A percentile compares a stretch with the other conserved stretches of the same genome.
Conservation (phyloP, 371 early-diverging fungal species). For the Mucor saturninus region DNA sequence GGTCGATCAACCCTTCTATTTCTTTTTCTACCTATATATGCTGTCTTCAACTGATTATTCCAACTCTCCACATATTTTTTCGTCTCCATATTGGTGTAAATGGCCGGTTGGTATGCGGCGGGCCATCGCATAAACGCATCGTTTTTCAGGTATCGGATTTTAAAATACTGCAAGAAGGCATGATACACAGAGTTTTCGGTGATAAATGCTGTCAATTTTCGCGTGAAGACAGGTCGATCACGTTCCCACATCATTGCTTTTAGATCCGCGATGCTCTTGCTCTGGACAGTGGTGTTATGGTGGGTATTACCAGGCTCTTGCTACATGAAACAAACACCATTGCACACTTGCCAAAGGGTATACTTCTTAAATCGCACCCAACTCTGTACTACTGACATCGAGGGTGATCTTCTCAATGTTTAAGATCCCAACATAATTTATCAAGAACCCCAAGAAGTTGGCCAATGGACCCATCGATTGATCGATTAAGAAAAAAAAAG, state of each 20-base stretch:
- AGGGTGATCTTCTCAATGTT: conserved; percentile 2
- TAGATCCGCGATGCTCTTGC: neutral
- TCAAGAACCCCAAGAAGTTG: neutral
- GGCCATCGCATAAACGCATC: no score
- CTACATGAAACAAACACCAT: conserved; percentile 10
- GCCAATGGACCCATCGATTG: neutral
- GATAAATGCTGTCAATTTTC: neutral
- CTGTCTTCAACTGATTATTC: no score
- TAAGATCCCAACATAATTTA: neutral
- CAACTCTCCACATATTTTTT: no score
- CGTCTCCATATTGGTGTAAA: no score
- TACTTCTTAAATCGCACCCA: neutral
- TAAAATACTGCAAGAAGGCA: no score
- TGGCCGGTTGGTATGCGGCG: no score
- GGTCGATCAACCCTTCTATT: no score
- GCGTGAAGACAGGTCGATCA: neutral
- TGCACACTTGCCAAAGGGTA: conserved; percentile 1
- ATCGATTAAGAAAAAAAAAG: neutral
- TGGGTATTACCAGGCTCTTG: neutral
- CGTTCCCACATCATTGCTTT: conserved; percentile 14
- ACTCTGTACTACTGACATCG: conserved; percentile 2
- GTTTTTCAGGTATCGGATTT: no score
- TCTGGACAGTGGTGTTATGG: neutral
- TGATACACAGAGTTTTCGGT: no score
- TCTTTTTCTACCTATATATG: no score